Conservation (phyloP, 139 green algal genomes). For the Gonium pectorale region DNA sequence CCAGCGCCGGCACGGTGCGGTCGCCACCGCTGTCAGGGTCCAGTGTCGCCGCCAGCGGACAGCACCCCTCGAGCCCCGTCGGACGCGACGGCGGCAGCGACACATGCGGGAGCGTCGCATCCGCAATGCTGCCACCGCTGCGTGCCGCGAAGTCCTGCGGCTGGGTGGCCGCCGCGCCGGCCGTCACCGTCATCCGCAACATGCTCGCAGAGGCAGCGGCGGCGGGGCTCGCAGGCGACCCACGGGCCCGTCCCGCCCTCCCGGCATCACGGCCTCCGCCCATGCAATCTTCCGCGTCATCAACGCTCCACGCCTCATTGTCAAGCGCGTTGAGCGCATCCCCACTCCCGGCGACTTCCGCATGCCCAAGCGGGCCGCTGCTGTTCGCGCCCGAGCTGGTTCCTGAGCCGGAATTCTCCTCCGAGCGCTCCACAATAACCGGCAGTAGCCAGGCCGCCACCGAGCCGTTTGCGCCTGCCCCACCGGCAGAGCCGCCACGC, state of each 20-base stretch:
- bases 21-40: background rate
- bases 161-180: background rate
- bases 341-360: no score
- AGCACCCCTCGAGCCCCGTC: background rate
- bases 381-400: background rate
- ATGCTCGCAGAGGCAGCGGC: no score
- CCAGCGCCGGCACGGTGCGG: background rate
- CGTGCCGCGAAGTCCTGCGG: no score
- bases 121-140: background rate
- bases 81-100: conserved; percentile 9
- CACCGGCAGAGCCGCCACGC: background rate
- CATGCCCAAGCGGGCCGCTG: background rate
- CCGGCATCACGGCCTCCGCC: background rate
- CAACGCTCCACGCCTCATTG: background rate
- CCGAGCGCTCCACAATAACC: background rate
- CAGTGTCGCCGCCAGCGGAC: conserved; percentile 3
- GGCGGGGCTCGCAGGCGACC: background rate
- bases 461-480: background rate
- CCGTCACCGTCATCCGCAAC: no score
- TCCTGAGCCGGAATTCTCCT: background rate
- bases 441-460: background rate
- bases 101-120: background rate
- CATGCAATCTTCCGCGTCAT: background rate
- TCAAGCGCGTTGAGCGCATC: no score
- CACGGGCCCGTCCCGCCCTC: background rate